Evolutionary conservation across 441 rosid genomes (phyloP).

Genomic region (Populus tomentosa): DNA sequence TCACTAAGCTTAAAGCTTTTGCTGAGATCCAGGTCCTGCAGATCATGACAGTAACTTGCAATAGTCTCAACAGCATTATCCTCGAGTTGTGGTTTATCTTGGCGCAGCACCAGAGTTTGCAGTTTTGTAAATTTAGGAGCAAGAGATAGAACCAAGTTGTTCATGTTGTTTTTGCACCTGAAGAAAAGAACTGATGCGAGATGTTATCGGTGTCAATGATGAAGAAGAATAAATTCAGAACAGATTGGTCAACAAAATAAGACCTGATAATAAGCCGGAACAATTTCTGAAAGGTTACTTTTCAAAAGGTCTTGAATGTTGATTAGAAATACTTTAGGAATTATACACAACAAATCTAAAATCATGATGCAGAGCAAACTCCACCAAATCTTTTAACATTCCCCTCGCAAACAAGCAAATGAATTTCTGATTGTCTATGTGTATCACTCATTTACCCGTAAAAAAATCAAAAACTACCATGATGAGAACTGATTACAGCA

Average conservation of each 20-base stretch:
- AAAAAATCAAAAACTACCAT: neutral
- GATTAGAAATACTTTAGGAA: neutral
- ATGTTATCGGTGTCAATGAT: neutral
- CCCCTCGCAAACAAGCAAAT: neutral
- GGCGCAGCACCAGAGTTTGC: conserved; percentile 65
- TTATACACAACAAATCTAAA: neutral
- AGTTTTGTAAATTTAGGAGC: conserved; percentile 75
- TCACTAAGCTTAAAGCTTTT: conserved; percentile 88
- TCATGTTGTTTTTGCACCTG: conserved; percentile 87
- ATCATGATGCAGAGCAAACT: neutral
- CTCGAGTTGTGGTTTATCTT: conserved; percentile 84
- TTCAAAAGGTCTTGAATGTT: neutral
- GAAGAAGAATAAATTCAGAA: neutral
- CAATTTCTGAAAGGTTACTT: neutral
- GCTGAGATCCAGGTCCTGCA: conserved; percentile 88
- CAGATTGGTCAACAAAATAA: neutral
- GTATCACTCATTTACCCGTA: neutral
- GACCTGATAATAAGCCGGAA: neutral
- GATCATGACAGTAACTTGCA: conserved; percentile 68
- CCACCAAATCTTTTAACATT: neutral
- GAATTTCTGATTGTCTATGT: neutral
- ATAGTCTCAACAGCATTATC: conserved; percentile 71
- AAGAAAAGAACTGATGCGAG: conserved; percentile 3
- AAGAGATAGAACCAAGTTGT: conserved; percentile 71
- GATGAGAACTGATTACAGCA: neutral